These are phyloP conservation scores for Pezicula radicicola DNA, from an alignment of 2,329 filamentous ascomycete species.

Conservation along the genomic window DNA sequence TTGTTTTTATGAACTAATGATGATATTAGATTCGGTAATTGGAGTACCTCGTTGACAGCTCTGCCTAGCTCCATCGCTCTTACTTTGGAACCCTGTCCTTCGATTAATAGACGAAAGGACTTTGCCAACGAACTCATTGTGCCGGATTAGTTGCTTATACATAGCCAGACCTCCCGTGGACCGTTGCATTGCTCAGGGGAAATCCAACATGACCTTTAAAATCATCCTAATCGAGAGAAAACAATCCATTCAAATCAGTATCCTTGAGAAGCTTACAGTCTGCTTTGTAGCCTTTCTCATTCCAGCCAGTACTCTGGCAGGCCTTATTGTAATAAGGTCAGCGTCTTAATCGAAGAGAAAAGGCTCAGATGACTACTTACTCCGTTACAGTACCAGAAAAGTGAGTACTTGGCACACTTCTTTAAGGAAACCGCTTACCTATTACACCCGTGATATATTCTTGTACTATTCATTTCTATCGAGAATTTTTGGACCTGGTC, in stretches of 20 bases:
- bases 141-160: no score
- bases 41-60: no score
- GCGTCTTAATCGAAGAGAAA: constrained; percentile 1
- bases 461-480: constrained; percentile 7
- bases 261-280: constrained; percentile 24
- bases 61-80: no score
- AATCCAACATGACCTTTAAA: constrained; percentile 19
- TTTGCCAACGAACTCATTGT: no score
- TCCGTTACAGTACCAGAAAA: constrained; percentile 20
- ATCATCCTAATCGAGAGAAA: constrained; percentile 20
- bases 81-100: no score
- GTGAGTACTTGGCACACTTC: constrained; percentile 15
- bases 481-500: constrained; percentile 10
- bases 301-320: constrained; percentile 22
- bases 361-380: constrained; percentile 8
- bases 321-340: constrained; percentile 14
- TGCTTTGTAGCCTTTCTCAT: constrained; percentile 21
- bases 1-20: no score
- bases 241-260: constrained; percentile 20
- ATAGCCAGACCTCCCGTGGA: no score
- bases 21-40: no score
- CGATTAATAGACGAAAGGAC: no score
- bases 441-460: constrained; percentile 16
- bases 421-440: constrained; percentile 11
- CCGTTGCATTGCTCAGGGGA: no score